A percentile compares a stretch with the other conserved stretches of the same genome.
These are phyloP conservation scores for Hypsizygus ulmarius DNA, from an alignment of 1,284 basidiomycete genomes.

Conservation along the genomic window DNA sequence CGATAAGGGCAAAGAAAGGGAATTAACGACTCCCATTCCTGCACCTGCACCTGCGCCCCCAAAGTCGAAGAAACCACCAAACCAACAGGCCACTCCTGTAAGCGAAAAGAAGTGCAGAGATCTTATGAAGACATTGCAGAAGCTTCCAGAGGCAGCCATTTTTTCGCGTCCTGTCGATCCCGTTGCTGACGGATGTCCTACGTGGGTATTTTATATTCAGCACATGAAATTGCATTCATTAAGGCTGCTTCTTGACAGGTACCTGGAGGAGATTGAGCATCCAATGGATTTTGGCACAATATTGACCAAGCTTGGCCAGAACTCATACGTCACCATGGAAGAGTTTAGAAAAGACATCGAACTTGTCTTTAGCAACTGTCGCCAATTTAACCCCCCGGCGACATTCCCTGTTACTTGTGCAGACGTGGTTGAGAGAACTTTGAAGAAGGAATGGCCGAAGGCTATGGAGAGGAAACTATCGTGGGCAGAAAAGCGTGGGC, in stretches of 20 bases:
- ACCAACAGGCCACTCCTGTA: conserved; percentile 45
- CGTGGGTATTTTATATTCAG: conserved; percentile 49
- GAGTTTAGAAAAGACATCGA: conserved; percentile 81
- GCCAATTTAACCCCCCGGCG: conserved; percentile 82
- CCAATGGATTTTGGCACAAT: conserved; percentile 98
- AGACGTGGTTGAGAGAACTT: conserved; percentile 69
- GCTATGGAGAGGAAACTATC: conserved; percentile 72
- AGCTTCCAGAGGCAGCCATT: conserved; percentile 70
- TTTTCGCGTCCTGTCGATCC: conserved; percentile 90
- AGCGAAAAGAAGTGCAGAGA: conserved; percentile 81
- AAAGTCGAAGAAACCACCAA: conserved; percentile 42
- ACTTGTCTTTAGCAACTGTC: conserved; percentile 86
- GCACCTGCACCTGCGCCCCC: conserved; percentile 20
- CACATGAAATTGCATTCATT: not conserved
- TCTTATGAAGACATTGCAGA: conserved; percentile 64
- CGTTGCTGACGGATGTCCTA: conserved; percentile 77
- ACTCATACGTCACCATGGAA: conserved; percentile 76
- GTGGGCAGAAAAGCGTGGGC: conserved; percentile 77
- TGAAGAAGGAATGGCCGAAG: conserved; percentile 88
- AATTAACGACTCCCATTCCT: conserved; percentile 26
- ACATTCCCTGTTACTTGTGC: conserved; percentile 77
- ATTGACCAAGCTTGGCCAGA: conserved; percentile 62
- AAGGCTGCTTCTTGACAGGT: conserved; percentile 45
- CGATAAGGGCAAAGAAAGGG: conserved; percentile 68
- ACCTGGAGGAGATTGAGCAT: conserved; percentile 87